Conservation (phyloP, 2,329 filamentous ascomycete species). For the Aspergillus amoenus region DNA sequence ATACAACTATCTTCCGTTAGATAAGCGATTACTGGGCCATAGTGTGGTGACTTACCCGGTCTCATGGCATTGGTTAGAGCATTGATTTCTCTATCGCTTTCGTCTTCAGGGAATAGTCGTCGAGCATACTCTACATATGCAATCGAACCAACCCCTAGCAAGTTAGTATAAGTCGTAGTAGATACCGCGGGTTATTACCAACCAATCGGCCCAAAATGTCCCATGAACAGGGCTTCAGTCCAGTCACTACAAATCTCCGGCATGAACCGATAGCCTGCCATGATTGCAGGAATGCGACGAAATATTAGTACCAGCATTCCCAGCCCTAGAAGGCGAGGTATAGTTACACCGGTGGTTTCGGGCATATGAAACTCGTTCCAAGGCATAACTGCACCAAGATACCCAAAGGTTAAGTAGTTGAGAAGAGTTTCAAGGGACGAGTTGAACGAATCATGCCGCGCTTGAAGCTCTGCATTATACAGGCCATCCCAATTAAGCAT, state of each 20-base stretch:
- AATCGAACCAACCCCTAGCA: constrained; percentile 44
- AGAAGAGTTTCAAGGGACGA: constrained; percentile 57
- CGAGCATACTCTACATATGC: constrained; percentile 49
- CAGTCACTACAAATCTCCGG: constrained; percentile 52
- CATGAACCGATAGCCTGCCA: constrained; percentile 57
- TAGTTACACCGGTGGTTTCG: constrained; percentile 53
- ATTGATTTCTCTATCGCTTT: constrained; percentile 43
- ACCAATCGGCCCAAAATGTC: constrained; percentile 52
- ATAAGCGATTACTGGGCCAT: not conserved
- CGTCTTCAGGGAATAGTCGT: constrained; percentile 44
- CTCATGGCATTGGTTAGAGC: constrained; percentile 41
- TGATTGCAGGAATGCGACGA: constrained; percentile 57
- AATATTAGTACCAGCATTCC: constrained; percentile 55
- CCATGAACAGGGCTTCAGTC: constrained; percentile 62
- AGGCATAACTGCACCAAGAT: constrained; percentile 56
- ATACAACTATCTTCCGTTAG: constrained; percentile 37
- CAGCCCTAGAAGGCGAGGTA: constrained; percentile 51
- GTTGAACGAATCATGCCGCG: constrained; percentile 62
- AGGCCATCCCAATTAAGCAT: constrained; percentile 62
- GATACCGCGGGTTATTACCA: constrained; percentile 2
- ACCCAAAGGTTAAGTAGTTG: constrained; percentile 63
- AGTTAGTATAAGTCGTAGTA: not conserved
- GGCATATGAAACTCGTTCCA: constrained; percentile 57
- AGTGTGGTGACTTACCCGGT: constrained; percentile 29
- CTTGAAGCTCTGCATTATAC: constrained; percentile 57